These are phyloP conservation scores for Colletotrichum tanaceti DNA, from an alignment of 2,329 filamentous ascomycete species.

Conservation along the genomic window DNA sequence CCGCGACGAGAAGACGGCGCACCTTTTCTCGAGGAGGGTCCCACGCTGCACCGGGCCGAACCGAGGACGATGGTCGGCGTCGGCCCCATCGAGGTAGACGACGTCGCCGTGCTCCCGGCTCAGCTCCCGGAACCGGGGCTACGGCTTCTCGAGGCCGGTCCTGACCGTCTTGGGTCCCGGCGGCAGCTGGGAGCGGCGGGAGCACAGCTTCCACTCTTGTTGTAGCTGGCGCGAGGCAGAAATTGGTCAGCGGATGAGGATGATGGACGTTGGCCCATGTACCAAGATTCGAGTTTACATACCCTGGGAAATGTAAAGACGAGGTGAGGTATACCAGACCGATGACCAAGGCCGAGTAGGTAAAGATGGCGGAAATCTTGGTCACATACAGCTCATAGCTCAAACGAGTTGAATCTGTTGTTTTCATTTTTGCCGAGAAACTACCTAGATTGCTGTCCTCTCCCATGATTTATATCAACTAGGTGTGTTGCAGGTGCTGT, in stretches of 20 bases:
- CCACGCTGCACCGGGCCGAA: slow-evolving; percentile 56
- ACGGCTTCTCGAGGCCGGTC: slow-evolving; percentile 54
- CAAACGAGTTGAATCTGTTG: too few relatives aligned
- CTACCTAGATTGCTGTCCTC: too few relatives aligned
- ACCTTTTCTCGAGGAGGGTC: slow-evolving; percentile 57
- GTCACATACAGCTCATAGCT: background rate
- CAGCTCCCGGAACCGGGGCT: slow-evolving; percentile 57
- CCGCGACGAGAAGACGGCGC: slow-evolving; percentile 57
- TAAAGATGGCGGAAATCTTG: slow-evolving; percentile 34
- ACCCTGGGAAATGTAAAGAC: slow-evolving; percentile 46
- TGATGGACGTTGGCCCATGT: background rate
- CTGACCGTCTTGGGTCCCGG: slow-evolving; percentile 53
- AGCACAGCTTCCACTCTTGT: slow-evolving; percentile 54
- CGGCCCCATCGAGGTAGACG: slow-evolving; percentile 55
- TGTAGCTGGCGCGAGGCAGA: slow-evolving; percentile 45
- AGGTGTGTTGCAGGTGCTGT: too few relatives aligned
- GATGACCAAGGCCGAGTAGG: slow-evolving; percentile 40
- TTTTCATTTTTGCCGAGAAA: too few relatives aligned
- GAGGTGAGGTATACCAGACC: slow-evolving; percentile 45
- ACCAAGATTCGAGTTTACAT: slow-evolving; percentile 16
- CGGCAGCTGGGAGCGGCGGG: slow-evolving; percentile 52
- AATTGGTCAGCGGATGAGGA: background rate
- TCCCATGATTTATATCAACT: too few relatives aligned
- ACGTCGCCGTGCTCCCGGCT: slow-evolving; percentile 54
- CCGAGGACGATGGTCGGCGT: slow-evolving; percentile 57